These are phyloP conservation scores for Cordyceps fumosorosea DNA, from an alignment of 2,329 filamentous ascomycete genomes.

Conservation along the genomic window DNA sequence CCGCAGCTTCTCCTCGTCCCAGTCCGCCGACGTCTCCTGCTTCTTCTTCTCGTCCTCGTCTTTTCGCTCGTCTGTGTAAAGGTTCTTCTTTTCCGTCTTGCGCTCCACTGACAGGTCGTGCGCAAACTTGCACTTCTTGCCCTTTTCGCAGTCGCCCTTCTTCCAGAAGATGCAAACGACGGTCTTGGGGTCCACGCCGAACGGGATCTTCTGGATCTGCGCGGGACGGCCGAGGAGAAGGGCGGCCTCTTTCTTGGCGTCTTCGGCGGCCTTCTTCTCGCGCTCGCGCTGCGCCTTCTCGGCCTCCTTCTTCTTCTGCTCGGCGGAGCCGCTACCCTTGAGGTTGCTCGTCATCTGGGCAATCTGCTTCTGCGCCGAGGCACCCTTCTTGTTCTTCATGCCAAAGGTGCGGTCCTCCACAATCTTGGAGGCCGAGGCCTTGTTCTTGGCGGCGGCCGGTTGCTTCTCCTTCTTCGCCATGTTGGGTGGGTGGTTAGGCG, in stretches of 20 bases:
- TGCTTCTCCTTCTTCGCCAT: conserved; percentile 65
- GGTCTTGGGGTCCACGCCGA: conserved; percentile 96
- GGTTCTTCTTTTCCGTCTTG: conserved; percentile 84
- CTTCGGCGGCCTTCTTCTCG: conserved; percentile 87
- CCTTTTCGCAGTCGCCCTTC: conserved; percentile 96
- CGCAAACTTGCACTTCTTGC: conserved; percentile 94
- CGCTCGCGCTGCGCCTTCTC: conserved; percentile 64
- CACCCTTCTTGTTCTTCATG: conserved; percentile 99
- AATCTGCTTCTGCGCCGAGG: conserved; percentile 82
- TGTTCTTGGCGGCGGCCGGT: conserved; percentile 45
- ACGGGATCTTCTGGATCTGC: conserved; percentile 95
- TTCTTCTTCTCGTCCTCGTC: conserved; percentile 71
- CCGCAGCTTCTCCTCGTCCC: conserved; percentile 94
- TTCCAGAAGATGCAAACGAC: conserved; percentile 96
- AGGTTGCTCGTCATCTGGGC: conserved; percentile 71
- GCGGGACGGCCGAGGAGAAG: conserved; percentile 85
- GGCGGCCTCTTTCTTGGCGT: conserved; percentile 71
- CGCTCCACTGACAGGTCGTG: conserved; percentile 86
- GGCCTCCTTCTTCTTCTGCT: conserved; percentile 74
- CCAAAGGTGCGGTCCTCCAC: conserved; percentile 97
- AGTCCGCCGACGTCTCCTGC: conserved; percentile 87
- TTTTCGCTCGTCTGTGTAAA: conserved; percentile 79
- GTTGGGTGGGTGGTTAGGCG: conserved; percentile 28
- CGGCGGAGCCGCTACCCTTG: conserved; percentile 68
- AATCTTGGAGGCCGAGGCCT: conserved; percentile 48